A percentile compares a stretch with the other conserved stretches of the same genome.
Conservation (phyloP, 2,329 filamentous ascomycete genomes). For the Penicillium sp. region DNA sequence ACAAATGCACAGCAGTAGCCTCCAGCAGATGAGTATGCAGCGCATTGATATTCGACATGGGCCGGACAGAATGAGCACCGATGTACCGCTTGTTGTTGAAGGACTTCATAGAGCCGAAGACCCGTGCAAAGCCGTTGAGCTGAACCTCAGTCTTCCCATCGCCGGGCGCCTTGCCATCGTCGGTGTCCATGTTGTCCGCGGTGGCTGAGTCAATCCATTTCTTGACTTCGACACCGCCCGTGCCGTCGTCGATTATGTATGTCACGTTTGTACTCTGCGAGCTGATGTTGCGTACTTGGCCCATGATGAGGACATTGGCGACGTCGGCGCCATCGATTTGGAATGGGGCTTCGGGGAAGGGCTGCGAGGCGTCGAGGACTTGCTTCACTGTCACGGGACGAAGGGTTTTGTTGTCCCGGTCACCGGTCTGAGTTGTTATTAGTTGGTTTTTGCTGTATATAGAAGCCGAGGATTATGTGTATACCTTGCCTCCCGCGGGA, state of each 20-base stretch:
- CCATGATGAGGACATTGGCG: constrained; percentile 78
- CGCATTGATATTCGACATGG: constrained; percentile 84
- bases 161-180: constrained; percentile 41
- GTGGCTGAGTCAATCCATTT: constrained; percentile 47
- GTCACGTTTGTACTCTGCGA: constrained; percentile 88
- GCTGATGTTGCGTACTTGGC: constrained; percentile 83
- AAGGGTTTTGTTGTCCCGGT: constrained; percentile 74
- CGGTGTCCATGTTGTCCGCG: constrained; percentile 46
- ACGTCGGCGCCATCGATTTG: constrained; percentile 75
- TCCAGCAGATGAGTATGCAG: constrained; percentile 90
- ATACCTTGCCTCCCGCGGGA: constrained; percentile 45
- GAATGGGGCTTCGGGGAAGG: constrained; percentile 73
- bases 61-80: constrained; percentile 74
- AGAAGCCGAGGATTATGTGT: neutral
- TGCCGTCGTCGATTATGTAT: constrained; percentile 93
- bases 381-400: constrained; percentile 96
- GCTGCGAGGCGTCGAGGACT: constrained; percentile 75
- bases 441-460: neutral
- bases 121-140: constrained; percentile 76
- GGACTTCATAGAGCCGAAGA: constrained; percentile 78
- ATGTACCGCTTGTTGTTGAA: constrained; percentile 84
- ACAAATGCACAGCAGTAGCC: constrained; percentile 81
- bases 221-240: constrained; percentile 77
- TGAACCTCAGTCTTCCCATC: constrained; percentile 57
- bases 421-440: constrained; percentile 32